These are phyloP conservation scores for Hypericum androsaemum DNA, from an alignment of 345 rosid genomes.

Conservation along the genomic window DNA sequence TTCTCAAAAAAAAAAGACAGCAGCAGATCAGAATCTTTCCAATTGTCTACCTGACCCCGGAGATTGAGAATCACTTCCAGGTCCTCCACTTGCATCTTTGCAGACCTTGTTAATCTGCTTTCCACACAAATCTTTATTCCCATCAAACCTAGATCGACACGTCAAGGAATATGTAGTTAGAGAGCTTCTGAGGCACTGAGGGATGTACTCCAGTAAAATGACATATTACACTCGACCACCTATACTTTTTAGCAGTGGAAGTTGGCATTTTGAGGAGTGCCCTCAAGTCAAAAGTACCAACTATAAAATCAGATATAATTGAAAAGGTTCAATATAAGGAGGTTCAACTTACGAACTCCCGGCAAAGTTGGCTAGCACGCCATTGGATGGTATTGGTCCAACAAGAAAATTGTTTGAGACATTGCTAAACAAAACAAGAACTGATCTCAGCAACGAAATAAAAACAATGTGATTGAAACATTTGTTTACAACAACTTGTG, in stretches of 20 bases:
- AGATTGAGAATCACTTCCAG: conserved; percentile 29
- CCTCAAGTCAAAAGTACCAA: neutral
- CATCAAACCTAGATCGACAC: conserved; percentile 50
- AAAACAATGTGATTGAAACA: too few species aligned
- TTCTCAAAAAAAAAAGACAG: neutral
- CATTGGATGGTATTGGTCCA: conserved; percentile 77
- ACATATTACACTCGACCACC: too few species aligned
- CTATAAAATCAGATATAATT: conserved; percentile 7
- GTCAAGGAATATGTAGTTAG: conserved; percentile 1
- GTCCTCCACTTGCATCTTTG: conserved; percentile 41
- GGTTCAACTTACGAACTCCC: conserved; percentile 59
- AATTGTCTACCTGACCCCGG: conserved; percentile 42
- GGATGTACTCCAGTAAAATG: too few species aligned
- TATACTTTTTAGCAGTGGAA: neutral
- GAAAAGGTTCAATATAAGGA: conserved; percentile 4
- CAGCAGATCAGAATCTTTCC: neutral
- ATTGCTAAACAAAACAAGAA: conserved; percentile 41
- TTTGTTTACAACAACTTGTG: neutral
- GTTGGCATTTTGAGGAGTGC: conserved; percentile 1
- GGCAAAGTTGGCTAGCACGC: conserved; percentile 44
- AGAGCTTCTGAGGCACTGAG: neutral
- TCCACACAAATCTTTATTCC: conserved; percentile 80
- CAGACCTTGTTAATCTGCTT: conserved; percentile 57
- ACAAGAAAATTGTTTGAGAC: conserved; percentile 79
- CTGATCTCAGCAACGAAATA: too few species aligned